Base-by-base conservation (phyloP, 306 rosid species). In the Prunus kanzakura region DNA sequence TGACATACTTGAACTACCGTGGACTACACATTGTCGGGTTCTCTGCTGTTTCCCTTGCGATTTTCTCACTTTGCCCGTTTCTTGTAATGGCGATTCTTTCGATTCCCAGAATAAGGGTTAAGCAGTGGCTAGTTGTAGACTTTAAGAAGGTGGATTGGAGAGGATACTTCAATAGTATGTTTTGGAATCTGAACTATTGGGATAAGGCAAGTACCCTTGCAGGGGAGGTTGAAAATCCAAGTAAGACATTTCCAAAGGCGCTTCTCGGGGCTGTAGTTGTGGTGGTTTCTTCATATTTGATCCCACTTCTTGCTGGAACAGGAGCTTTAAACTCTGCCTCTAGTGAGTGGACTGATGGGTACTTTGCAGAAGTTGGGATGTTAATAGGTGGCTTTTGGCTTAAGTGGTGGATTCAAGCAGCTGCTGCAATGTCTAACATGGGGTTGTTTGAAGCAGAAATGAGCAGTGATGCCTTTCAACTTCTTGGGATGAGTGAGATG, bases 111-210 rank as follows among this genome's bases (percentile, higher is more conserved):
- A 76, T 94, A 43, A 81, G 82, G 80, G 95, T 96, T 3, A 69
- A 46, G 41, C 81, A 81, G 25, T 94, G 97, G 96, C 72, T 92
- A 11, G 73, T 83, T 64, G 85, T 89, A 0, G 91, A 92, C 68
- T 85, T 88, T 23, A 74, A 79, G 23, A 86, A 81, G 69, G 93
- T 92, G 57, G 71, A 94, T 56, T 83, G 90, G 96, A 88, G 89
- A 66, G 89, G 89, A 25, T 94, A 86, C 82, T 94, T 94, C 80
- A 94, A 91, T 54, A 81, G 79, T 57, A 83, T 94, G 95, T 94
- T 94, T 68, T 94, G 98, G 98, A 94, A 94, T 75, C 70, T 94
- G 75, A 94, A 94, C 46, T 91, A 94, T 54, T 94, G 98, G 98
- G 98, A 94, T 20, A 94, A 94, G 82, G 97, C 95, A 18, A 94